A percentile compares a stretch with the other conserved stretches of the same genome.
phyloP scores from a whole-genome alignment of 2,329 filamentous ascomycete genomes.

The Fusarium secorum region DNA sequence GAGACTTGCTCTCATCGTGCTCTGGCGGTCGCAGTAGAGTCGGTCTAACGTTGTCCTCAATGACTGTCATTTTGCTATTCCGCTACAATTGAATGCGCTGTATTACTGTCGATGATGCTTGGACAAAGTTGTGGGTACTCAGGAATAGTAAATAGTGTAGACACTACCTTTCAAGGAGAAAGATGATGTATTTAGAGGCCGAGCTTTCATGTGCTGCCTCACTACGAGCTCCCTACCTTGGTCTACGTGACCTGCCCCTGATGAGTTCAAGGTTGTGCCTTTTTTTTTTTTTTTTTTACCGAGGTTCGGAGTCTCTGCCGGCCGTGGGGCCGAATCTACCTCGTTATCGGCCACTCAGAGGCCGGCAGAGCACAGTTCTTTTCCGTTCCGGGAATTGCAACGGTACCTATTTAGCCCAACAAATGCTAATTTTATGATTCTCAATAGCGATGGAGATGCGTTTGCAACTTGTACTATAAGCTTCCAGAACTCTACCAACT shows the following conservation, averaged over 20 bases:
- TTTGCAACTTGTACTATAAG: conserved; percentile 11
- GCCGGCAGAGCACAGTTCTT: not conserved
- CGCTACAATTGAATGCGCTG: not conserved
- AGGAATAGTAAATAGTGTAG: not conserved
- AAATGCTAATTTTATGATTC: not conserved
- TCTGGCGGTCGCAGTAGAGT: conserved; percentile 73
- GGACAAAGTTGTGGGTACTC: not conserved
- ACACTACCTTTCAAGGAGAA: not conserved
- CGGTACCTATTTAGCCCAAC: not conserved
- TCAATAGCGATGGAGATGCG: not conserved
- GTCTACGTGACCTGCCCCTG: conserved; percentile 20
- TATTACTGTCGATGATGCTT: not conserved
- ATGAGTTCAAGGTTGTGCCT: conserved; percentile 5
- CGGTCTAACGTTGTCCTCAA: conserved; percentile 43
- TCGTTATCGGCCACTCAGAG: conserved; percentile 18
- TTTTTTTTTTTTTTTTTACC: conserved; percentile 36
- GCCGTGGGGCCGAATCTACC: conserved; percentile 30
- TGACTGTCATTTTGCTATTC: conserved; percentile 21
- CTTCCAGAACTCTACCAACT: not conserved
- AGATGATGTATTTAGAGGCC: not conserved
- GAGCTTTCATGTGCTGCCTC: conserved; percentile 27
- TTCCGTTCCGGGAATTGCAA: conserved; percentile 1
- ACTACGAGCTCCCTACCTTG: conserved; percentile 12
- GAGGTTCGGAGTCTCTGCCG: conserved; percentile 29
- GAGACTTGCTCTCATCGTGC: conserved; percentile 73